Conservation (phyloP, 768 basidiomycete species). For the Glaciozyma antarctica region DNA sequence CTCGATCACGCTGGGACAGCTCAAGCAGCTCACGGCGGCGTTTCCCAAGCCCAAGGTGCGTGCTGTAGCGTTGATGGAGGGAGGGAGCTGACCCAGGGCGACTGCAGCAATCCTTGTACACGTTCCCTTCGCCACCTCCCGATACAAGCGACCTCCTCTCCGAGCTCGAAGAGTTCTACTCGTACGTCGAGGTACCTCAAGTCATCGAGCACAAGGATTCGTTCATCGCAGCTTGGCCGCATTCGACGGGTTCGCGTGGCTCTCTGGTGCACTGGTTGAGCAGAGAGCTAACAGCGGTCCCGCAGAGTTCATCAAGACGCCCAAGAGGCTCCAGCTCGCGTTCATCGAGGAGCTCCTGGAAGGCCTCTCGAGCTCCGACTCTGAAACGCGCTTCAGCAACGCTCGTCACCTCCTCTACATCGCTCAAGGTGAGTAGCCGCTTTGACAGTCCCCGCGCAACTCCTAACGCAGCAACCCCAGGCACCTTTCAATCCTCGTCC, state of each 20-base stretch:
- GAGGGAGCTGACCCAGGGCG: not conserved
- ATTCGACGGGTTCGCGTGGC: conserved; percentile 15
- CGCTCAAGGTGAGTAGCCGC: conserved; percentile 62
- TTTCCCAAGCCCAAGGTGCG: conserved; percentile 1
- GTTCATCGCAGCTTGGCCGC: conserved; percentile 20
- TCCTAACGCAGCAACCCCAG: not conserved
- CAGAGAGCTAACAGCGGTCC: no score
- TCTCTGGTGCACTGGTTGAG: not conserved
- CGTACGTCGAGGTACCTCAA: conserved; percentile 89
- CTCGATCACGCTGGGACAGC: conserved; percentile 6
- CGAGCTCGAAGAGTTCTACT: conserved; percentile 96
- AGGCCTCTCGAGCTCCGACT: conserved; percentile 74
- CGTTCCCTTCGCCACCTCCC: conserved; percentile 30
- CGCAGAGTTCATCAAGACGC: conserved; percentile 69
- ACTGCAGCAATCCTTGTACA: conserved; percentile 23
- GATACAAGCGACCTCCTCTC: conserved; percentile 93
- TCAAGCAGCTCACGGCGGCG: not conserved
- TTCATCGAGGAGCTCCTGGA: conserved; percentile 75
- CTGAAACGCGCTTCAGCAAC: conserved; percentile 73
- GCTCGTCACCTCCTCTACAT: conserved; percentile 81
- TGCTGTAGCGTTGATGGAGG: not conserved
- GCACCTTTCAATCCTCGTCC: conserved; percentile 52
- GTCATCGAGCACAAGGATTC: conserved; percentile 43
- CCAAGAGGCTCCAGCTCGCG: conserved; percentile 53
- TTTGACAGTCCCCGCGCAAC: not conserved